These are phyloP conservation scores for Daldinia vernicosa DNA, from an alignment of 495 filamentous ascomycete genomes.

Conservation along the genomic window DNA sequence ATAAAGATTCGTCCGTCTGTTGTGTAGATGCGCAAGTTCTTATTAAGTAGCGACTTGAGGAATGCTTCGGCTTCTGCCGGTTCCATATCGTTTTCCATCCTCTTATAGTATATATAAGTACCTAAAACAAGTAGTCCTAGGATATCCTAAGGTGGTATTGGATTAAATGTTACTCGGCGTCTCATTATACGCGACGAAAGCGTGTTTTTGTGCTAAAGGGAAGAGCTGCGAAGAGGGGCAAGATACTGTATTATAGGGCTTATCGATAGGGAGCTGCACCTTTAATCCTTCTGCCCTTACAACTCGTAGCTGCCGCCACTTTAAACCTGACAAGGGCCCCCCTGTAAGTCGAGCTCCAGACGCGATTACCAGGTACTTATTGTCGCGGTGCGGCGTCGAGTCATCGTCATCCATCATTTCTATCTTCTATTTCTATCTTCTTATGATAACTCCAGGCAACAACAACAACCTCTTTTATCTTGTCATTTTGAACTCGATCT, in stretches of 20 bases:
- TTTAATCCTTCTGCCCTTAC: neutral
- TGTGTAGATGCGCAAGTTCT: slow-evolving; percentile 79
- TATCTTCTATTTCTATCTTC: slow-evolving; percentile 6
- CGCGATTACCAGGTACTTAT: slow-evolving; percentile 2
- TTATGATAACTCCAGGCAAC: slow-evolving; percentile 17
- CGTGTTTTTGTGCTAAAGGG: neutral
- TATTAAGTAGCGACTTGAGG: slow-evolving; percentile 66
- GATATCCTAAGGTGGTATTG: neutral
- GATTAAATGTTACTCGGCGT: neutral
- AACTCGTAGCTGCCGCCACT: slow-evolving; percentile 4
- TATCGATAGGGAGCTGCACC: slow-evolving; percentile 31
- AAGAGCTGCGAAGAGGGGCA: slow-evolving; percentile 9
- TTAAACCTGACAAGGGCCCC: slow-evolving; percentile 3
- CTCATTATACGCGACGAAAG: neutral
- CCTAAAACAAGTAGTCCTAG: neutral
- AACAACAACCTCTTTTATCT: slow-evolving; percentile 1
- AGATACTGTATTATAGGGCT: slow-evolving; percentile 1
- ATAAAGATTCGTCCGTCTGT: slow-evolving; percentile 89
- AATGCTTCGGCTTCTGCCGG: slow-evolving; percentile 52
- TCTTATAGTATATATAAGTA: neutral
- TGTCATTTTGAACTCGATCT: neutral
- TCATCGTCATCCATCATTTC: slow-evolving; percentile 36
- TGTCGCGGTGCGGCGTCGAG: slow-evolving; percentile 32
- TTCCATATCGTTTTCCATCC: slow-evolving; percentile 33
- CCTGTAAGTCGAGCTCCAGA: slow-evolving; percentile 9